Evolutionary conservation across 2,329 filamentous ascomycete species (phyloP), one percentile per base, ranked within the genome.

Genomic region (Hypoxylon sp.): DNA sequence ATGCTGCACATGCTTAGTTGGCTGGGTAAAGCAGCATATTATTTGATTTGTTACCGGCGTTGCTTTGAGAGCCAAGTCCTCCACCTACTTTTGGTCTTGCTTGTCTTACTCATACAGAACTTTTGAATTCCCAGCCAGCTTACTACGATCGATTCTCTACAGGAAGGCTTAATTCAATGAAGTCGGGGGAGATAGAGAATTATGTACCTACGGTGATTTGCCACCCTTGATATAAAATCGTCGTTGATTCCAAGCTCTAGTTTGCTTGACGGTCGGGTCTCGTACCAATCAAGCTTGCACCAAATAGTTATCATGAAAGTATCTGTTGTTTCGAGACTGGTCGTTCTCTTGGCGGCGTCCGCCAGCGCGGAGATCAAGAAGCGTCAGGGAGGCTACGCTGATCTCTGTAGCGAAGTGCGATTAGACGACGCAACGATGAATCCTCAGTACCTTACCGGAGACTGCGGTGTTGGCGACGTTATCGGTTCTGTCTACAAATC

Each of bases 381-480:
- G n/a, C n/a, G n/a, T n/a, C n/a, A n/a, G 21, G 35, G 35, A 10
- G 38, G 15, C 8, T 42, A 42, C 26, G 10, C 21, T 42, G 38
- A 13, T 26, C 24, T 13, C 38, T 42, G 38, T 13, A 23, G 38
- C 38, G 38, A 42, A 26, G 38, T 42, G 21, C 13, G 38, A 42
- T 26, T 42, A 26, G 38, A 42, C 38, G 38, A 42, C 38, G 38
- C 38, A n/a, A 42, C 38, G 6, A 42, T 42, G 18, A 42, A 42
- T 26, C 38, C 38, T 3, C 18, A 42, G 17, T 42, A 42, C 38
- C 38, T 42, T 23, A 42, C 38, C 10, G 38, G 38, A 42, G 38
- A 42, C 21, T 42, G 38, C 38, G 10, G n/a, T n/a, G n/a, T n/a
- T n/a, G n/a, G 9, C 21, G 21, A 42, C 21, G 38, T 4, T 13